These are phyloP conservation scores for Neurospora terricola DNA, from an alignment of 495 filamentous ascomycete genomes.

Conservation along the genomic window DNA sequence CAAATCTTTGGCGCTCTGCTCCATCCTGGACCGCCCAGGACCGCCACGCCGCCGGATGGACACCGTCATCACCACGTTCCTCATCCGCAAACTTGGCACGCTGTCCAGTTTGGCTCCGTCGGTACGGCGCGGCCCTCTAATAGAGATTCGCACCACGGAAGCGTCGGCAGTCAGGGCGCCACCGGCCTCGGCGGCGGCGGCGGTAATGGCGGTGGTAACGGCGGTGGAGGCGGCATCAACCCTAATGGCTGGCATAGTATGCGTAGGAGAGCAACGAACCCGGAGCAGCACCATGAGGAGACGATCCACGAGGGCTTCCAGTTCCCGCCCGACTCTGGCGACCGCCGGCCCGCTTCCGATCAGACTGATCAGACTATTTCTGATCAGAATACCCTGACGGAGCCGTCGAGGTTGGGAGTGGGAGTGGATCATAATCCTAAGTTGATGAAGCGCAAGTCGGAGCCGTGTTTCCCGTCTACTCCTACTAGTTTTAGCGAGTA, in stretches of 20 bases:
- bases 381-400: not conserved
- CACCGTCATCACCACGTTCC: slow-evolving; percentile 3
- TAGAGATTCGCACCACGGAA: not conserved
- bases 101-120: not conserved
- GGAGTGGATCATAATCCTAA: not conserved
- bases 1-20: slow-evolving; percentile 25
- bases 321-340: not conserved
- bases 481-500: slow-evolving; percentile 9
- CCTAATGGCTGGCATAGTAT: not conserved
- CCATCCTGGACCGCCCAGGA: slow-evolving; percentile 27
- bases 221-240: not conserved
- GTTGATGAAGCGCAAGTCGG: not conserved
- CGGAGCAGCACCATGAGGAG: not conserved
- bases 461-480: not conserved
- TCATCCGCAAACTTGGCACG: not conserved
- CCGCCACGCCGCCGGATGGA: not conserved
- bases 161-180: not conserved
- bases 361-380: not conserved
- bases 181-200: not conserved
- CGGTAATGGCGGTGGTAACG: not conserved
- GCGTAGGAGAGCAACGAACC: not conserved
- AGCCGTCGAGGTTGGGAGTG: not conserved
- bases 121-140: not conserved
- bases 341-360: not conserved
- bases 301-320: not conserved